phyloP scores from a whole-genome alignment of 2,329 filamentous ascomycete species.

The Alternaria brassicicola region DNA sequence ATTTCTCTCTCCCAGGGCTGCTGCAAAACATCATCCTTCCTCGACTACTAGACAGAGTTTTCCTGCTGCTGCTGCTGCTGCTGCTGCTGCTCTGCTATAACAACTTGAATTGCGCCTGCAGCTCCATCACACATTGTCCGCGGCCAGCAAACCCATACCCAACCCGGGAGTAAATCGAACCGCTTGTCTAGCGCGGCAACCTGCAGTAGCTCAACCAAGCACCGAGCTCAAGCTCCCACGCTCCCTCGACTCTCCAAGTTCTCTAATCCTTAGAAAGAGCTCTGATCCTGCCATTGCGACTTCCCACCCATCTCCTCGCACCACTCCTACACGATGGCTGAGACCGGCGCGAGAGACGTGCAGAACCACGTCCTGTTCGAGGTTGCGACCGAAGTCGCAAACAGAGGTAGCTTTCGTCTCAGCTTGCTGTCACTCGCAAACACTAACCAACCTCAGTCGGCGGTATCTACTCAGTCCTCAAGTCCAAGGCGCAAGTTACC shows the following conservation, averaged over 20 bases:
- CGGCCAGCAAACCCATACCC: slow-evolving; percentile 25
- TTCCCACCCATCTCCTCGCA: slow-evolving; percentile 3
- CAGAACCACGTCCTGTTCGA: slow-evolving; percentile 97
- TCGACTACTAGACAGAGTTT: background rate
- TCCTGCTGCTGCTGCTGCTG: slow-evolving; percentile 8
- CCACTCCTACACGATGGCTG: slow-evolving; percentile 36
- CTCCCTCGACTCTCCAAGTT: slow-evolving; percentile 24
- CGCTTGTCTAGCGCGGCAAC: slow-evolving; percentile 38
- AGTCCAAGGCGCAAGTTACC: slow-evolving; percentile 97
- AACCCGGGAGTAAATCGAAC: slow-evolving; percentile 24
- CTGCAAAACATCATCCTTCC: slow-evolving; percentile 5
- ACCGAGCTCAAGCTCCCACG: slow-evolving; percentile 30
- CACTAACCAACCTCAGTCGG: slow-evolving; percentile 68
- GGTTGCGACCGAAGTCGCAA: slow-evolving; percentile 94
- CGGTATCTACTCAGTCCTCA: slow-evolving; percentile 98
- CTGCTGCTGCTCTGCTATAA: slow-evolving; percentile 14
- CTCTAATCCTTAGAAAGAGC: slow-evolving; percentile 18
- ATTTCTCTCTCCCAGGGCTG: background rate
- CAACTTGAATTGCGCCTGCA: slow-evolving; percentile 20
- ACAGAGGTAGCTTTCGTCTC: slow-evolving; percentile 70
- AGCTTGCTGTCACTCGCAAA: slow-evolving; percentile 4
- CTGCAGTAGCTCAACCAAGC: slow-evolving; percentile 37
- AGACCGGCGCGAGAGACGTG: slow-evolving; percentile 66
- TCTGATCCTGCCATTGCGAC: slow-evolving; percentile 16
- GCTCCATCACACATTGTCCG: slow-evolving; percentile 21